Percentiles rank a stretch among this genome's conserved stretches.
Conservation (phyloP, 352 stramenopile genomes). For the Phytophthora sp. region DNA sequence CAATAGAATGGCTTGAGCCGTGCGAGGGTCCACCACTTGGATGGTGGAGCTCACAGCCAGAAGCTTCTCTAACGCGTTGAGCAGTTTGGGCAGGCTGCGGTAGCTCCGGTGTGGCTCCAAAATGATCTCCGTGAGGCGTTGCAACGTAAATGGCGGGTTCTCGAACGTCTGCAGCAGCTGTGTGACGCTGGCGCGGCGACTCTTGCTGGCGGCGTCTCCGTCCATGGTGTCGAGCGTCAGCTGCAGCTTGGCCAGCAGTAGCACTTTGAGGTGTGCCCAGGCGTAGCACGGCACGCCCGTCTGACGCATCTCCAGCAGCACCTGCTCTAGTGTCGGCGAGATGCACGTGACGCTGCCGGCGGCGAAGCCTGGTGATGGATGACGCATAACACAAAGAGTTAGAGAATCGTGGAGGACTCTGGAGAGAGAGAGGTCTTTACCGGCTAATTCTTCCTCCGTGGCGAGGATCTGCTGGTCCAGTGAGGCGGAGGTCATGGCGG, state of each 20-base stretch:
- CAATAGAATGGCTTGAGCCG: constrained; percentile 31
- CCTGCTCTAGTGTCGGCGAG: constrained; percentile 57
- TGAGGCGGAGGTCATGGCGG: constrained; percentile 21
- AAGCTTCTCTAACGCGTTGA: constrained; percentile 86
- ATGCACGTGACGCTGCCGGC: constrained; percentile 49
- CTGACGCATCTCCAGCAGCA: constrained; percentile 71
- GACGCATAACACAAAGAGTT: neutral
- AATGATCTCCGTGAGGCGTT: constrained; percentile 82
- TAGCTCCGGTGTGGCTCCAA: constrained; percentile 73
- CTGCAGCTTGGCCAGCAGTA: constrained; percentile 68
- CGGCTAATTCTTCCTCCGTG: constrained; percentile 73
- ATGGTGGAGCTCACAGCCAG: constrained; percentile 75
- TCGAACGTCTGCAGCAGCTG: constrained; percentile 73
- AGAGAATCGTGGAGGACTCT: no score
- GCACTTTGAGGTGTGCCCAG: constrained; percentile 72
- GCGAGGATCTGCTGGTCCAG: constrained; percentile 63
- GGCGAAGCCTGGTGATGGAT: constrained; percentile 50
- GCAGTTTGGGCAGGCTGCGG: constrained; percentile 78
- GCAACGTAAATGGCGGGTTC: constrained; percentile 81
- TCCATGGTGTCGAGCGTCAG: constrained; percentile 63
- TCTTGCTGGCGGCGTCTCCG: constrained; percentile 57
- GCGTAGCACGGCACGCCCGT: constrained; percentile 77
- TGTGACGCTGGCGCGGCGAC: constrained; percentile 57
- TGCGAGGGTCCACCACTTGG: constrained; percentile 63
- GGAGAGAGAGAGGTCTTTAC: constrained; percentile 37